Percentiles rank a stretch among this genome's conserved stretches.
These are phyloP conservation scores for Gentiana dahurica DNA, from an alignment of 257 asterid genomes.

Conservation along the genomic window DNA sequence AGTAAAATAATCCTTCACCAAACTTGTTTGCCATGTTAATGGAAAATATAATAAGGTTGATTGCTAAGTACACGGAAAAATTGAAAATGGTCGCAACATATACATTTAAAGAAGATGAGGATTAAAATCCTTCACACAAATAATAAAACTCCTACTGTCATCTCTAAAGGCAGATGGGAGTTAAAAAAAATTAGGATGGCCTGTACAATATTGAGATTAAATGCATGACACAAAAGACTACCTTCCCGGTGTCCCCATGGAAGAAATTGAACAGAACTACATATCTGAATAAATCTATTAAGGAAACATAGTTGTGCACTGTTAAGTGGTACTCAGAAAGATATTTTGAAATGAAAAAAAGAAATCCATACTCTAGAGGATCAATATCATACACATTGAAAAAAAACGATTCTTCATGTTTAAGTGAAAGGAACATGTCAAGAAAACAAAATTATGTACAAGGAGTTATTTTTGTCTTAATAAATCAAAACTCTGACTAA, in stretches of 20 bases:
- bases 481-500: conserved; percentile 3
- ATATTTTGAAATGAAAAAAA: neutral
- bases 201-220: no score
- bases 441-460: neutral
- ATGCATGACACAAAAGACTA: conserved; percentile 15
- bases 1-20: no score
- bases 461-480: conserved; percentile 1
- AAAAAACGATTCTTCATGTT: neutral
- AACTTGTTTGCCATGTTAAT: no score
- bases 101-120: no score
- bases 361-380: neutral
- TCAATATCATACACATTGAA: neutral
- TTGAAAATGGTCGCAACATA: no score
- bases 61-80: no score
- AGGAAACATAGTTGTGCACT: conserved; percentile 15
- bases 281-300: conserved; percentile 48
- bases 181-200: no score
- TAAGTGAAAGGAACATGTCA: neutral
- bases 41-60: no score
- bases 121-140: no score
- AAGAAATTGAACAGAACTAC: conserved; percentile 85
- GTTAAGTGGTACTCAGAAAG: no score
- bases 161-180: no score
- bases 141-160: no score
- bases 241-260: conserved; percentile 99